Evolutionary conservation across 2,329 filamentous ascomycete genomes (phyloP).

Genomic region (Aaosphaeria arxii): DNA sequence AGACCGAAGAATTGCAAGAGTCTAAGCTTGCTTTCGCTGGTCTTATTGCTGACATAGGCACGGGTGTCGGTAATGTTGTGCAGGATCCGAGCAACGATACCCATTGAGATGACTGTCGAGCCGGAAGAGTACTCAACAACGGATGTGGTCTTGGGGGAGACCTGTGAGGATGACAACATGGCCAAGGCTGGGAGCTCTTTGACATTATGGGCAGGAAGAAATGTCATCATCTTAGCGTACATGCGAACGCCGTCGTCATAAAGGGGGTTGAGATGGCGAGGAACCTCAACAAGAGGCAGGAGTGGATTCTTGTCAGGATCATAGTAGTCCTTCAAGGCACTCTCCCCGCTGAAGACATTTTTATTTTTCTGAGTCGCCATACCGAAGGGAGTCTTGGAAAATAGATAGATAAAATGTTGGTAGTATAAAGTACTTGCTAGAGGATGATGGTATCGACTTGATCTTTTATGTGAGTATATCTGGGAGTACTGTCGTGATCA

Average conservation of each 20-base stretch:
- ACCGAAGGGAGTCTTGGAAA: too few species aligned
- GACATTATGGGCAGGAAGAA: not conserved
- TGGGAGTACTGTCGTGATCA: too few species aligned
- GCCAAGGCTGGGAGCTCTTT: not conserved
- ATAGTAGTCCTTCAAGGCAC: not conserved
- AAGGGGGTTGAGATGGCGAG: not conserved
- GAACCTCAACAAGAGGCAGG: not conserved
- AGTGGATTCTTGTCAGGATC: not conserved
- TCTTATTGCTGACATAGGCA: not conserved
- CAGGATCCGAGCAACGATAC: not conserved
- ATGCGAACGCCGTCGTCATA: not conserved
- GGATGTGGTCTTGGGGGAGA: not conserved
- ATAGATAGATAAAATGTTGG: too few species aligned
- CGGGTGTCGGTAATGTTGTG: not conserved
- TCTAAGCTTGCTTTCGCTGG: not conserved
- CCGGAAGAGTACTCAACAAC: not conserved
- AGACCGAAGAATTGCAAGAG: not conserved
- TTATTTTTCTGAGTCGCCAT: not conserved
- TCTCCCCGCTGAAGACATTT: not conserved
- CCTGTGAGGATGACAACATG: too few species aligned
- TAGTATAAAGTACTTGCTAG: too few species aligned
- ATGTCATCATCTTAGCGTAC: not conserved
- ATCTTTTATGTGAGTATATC: too few species aligned
- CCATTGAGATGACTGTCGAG: not conserved
- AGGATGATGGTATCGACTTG: too few species aligned